Evolutionary conservation across 2,329 filamentous ascomycete species (phyloP), one percentile per base, ranked within the genome.

Genomic region (Aspergillus floridensis): DNA sequence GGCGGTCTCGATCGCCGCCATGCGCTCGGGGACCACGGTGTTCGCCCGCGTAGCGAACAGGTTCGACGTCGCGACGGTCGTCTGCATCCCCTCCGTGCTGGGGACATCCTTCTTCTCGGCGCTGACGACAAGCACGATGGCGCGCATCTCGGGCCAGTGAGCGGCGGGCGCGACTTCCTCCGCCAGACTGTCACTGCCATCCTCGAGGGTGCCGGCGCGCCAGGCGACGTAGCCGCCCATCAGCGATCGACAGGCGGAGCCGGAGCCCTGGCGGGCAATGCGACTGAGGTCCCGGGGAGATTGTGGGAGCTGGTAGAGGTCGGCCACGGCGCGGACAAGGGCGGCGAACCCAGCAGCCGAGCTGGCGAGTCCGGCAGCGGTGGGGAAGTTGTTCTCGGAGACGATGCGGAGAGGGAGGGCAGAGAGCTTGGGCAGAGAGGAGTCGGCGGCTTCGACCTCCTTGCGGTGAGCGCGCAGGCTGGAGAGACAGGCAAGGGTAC

Each of bases 371-470:
- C 95, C 95, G 4, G 95, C 95, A 26, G 95, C 95, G 2, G 95
- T 99, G 64, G 95, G 95, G 84, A 99, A 99, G 84, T 99, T 99
- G 84, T 99, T 99, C 81, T 95, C 90, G 59, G 91, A 95, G 58
- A 97, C 92, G 66, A 99, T 88, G 68, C 88, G 90, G 62, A 99
- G 86, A 35, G 90, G 87, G 70, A 90, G 82, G 54, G 82, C 74
- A 11, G 92, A 90, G 59, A 99, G 86, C 76, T 90, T 91, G 48
- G 93, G 92, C n/a, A 96, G 84, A 22, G 86, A 87, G 0, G 87
- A 68, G 74, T 96, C 82, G 62, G 83, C 77, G 38, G 82, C 80
- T 77, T 99, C 95, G 70, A 98, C 82, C 24, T 86, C 81, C 55
- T 86, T 83, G 63, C 95, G 90, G 49, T 95, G 87, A 55, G 86